Conservation (phyloP, 495 filamentous ascomycete genomes). For the Daldinia grandis region DNA sequence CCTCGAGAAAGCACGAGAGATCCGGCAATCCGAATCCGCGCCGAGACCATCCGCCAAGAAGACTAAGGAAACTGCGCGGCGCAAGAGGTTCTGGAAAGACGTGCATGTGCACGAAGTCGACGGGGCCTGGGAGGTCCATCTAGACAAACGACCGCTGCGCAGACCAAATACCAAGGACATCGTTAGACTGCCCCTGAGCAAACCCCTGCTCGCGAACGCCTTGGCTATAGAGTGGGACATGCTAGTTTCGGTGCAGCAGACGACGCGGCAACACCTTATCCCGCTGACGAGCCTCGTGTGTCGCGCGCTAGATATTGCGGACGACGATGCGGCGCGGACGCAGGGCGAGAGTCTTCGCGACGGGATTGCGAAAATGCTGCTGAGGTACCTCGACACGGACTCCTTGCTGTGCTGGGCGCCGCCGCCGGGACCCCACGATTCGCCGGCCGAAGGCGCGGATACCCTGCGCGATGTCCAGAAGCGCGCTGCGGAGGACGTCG, state of each 20-base stretch:
- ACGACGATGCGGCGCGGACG: conserved; percentile 59
- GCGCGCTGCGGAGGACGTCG: conserved; percentile 69
- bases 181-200: conserved; percentile 74
- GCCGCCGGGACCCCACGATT: conserved; percentile 50
- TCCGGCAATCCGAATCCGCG: conserved; percentile 45
- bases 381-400: conserved; percentile 92
- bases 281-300: conserved; percentile 87
- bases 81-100: conserved; percentile 84
- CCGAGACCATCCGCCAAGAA: conserved; percentile 33
- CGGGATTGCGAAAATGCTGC: conserved; percentile 69
- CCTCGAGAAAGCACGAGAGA: conserved; percentile 57
- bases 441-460: conserved; percentile 49
- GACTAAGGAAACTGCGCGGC: conserved; percentile 11
- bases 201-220: conserved; percentile 83
- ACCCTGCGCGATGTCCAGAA: conserved; percentile 78
- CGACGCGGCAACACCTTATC: conserved; percentile 79
- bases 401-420: conserved; percentile 93
- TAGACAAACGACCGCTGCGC: conserved; percentile 83
- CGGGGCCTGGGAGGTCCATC: conserved; percentile 73
- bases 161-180: conserved; percentile 70
- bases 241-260: conserved; percentile 79
- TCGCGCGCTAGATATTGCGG: conserved; percentile 79
- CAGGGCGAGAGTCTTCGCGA: conserved; percentile 55
- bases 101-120: conserved; percentile 69
- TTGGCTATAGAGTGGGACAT: conserved; percentile 94